These are phyloP conservation scores for Shiraia sp. DNA, from an alignment of 2,329 filamentous ascomycete species.

Conservation along the genomic window DNA sequence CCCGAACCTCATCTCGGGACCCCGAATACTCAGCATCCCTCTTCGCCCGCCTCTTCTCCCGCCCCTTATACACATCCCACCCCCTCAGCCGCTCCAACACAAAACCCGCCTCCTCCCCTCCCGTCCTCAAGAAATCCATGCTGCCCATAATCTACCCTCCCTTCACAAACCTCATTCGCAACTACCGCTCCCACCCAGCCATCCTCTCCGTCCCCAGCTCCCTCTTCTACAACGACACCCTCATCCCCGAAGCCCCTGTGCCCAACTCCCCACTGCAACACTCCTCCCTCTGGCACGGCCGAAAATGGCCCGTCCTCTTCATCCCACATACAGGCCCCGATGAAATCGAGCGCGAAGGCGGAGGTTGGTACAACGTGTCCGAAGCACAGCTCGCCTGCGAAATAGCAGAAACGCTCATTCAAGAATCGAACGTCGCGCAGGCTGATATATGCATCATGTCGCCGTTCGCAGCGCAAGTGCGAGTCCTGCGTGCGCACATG, in stretches of 20 bases:
- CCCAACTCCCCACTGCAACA: conserved; percentile 27
- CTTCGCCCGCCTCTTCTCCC: conserved; percentile 48
- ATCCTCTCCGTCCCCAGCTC: conserved; percentile 49
- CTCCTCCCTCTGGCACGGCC: conserved; percentile 43
- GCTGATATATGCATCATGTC: conserved; percentile 50
- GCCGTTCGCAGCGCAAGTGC: conserved; percentile 52
- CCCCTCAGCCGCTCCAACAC: conserved; percentile 44
- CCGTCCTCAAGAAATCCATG: conserved; percentile 37
- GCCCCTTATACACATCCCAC: conserved; percentile 45
- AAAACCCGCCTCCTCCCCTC: conserved; percentile 26
- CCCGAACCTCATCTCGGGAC: conserved; percentile 42
- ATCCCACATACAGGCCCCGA: conserved; percentile 43
- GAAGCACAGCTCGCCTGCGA: conserved; percentile 39
- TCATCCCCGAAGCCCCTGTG: conserved; percentile 45
- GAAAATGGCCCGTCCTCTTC: conserved; percentile 50
- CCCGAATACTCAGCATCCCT: conserved; percentile 43
- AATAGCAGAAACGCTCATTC: conserved; percentile 32
- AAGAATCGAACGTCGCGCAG: conserved; percentile 27
- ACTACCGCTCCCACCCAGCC: conserved; percentile 53
- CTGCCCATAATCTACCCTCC: conserved; percentile 49
- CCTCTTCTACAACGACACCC: conserved; percentile 51
- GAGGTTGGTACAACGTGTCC: conserved; percentile 43
- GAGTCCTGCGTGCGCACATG: conserved; percentile 43
- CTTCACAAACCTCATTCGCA: conserved; percentile 50
- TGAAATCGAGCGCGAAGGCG: conserved; percentile 47